Conservation (phyloP, 2,329 filamentous ascomycete species). For the Capronia americana region DNA sequence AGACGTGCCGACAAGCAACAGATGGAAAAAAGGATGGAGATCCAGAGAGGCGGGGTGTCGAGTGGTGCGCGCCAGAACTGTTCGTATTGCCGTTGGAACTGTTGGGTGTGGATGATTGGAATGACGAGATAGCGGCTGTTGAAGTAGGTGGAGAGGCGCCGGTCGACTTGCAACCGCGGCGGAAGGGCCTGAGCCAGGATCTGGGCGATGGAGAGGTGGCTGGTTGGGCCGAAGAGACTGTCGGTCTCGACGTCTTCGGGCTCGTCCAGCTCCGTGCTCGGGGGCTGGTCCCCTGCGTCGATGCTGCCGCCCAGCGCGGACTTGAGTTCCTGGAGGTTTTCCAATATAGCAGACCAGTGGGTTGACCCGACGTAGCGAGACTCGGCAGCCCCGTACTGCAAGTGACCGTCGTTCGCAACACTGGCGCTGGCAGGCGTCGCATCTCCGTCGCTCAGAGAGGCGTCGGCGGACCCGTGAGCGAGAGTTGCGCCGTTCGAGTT, state of each 20-base stretch:
- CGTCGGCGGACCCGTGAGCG: not conserved
- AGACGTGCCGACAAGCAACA: conserved; percentile 45
- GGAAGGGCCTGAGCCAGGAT: conserved; percentile 36
- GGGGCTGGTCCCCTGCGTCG: conserved; percentile 11
- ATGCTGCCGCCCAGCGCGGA: conserved; percentile 24
- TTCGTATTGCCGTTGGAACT: conserved; percentile 54
- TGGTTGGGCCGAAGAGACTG: conserved; percentile 28
- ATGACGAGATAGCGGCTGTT: conserved; percentile 36
- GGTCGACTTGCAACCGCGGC: conserved; percentile 33
- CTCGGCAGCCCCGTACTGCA: conserved; percentile 26
- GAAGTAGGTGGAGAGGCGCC: conserved; percentile 38
- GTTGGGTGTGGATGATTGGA: conserved; percentile 33
- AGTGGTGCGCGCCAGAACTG: conserved; percentile 58
- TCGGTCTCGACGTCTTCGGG: conserved; percentile 31
- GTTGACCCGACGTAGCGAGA: conserved; percentile 48
- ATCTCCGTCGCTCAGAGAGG: not conserved
- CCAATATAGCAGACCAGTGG: conserved; percentile 52
- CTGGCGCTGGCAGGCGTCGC: not conserved
- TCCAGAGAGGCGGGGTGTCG: conserved; percentile 58
- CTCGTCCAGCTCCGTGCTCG: conserved; percentile 30
- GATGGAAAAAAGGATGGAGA: conserved; percentile 61
- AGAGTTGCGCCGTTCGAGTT: not conserved
- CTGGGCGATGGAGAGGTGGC: conserved; percentile 31
- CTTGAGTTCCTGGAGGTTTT: conserved; percentile 42
- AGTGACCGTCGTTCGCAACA: conserved; percentile 27